Percentiles rank a stretch among this genome's conserved stretches.
Evolutionary conservation across 1,284 basidiomycete genomes (phyloP).

Genomic region (Sphaerobolus stellatus): DNA sequence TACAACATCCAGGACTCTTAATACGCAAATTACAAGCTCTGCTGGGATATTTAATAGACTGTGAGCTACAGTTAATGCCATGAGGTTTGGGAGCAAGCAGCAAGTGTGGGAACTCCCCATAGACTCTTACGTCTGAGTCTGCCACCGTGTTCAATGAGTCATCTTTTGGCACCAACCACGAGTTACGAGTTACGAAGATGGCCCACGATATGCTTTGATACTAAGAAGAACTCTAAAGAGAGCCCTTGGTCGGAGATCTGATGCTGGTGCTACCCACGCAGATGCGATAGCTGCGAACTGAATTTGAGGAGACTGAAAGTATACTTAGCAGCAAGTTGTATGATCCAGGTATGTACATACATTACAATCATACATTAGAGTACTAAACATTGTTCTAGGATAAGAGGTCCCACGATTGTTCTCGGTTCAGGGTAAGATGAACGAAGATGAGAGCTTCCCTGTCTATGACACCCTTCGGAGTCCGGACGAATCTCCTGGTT

Average conservation of each 20-base stretch:
- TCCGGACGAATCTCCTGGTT: constrained; percentile 69
- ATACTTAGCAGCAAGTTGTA: constrained; percentile 71
- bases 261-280: constrained; percentile 55
- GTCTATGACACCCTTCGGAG: constrained; percentile 77
- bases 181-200: too few relatives aligned
- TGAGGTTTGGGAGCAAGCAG: background rate
- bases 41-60: too few relatives aligned
- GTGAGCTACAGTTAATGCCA: background rate
- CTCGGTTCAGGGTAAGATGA: constrained; percentile 65
- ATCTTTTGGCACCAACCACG: too few relatives aligned
- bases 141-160: too few relatives aligned
- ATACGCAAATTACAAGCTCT: constrained; percentile 3
- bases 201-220: background rate
- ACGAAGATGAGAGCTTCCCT: constrained; percentile 62
- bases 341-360: constrained; percentile 55
- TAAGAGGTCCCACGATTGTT: constrained; percentile 75
- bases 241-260: constrained; percentile 67
- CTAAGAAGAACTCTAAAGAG: constrained; percentile 31
- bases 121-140: too few relatives aligned
- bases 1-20: background rate
- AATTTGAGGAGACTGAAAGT: constrained; percentile 51
- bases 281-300: constrained; percentile 48
- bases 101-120: background rate
- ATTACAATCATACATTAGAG: background rate
- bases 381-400: constrained; percentile 38